Evolutionary conservation across 2,329 filamentous ascomycete species (phyloP), one percentile per base, ranked within the genome.

Genomic region (Rhexocercosporidium sp.): DNA sequence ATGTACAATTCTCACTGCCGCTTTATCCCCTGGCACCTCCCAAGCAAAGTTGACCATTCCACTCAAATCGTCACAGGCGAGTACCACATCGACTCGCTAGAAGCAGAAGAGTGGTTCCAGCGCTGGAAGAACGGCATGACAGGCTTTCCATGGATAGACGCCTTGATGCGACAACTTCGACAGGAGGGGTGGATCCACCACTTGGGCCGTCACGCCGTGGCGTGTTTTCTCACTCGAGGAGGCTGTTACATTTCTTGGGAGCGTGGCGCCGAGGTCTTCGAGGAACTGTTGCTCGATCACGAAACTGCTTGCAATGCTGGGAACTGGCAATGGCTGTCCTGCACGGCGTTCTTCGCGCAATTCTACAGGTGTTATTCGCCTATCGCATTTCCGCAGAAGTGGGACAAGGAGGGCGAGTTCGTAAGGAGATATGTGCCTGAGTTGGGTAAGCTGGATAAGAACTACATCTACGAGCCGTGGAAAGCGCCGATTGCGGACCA

Each of bases 211-310:
- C 92, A 94, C 77, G 86, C 88, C n/a, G 88, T 94, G 0, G 92
- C 92, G 0, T 94, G 91, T 75, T 94, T 94, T 76, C 82, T 94
- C n/a, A 94, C 92, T 0, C 82, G 92, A 2, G 91, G 92, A 1
- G 92, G 92, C 0, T 93, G 90, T 77, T 94, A 93, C 74, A 82
- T 94, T 53, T 86, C 89, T 74, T 94, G 92, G 91, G 91, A 94
- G 79, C 86, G 92, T 20, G 92, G 92, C 1, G 90, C 89, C 5
- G 90, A 92, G 57, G 91, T 94, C 0, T 94, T 94, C 68, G 90
- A 92, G 74, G 91, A 94, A 76, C 86, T 86, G 79, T 82, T 94
- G 44, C 81, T 94, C 57, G 92, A 94, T 74, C 91, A 93, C 75
- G 91, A 93, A 76, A 83, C 87, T 0, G 88, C 90, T 1, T 92